Evolutionary conservation across 352 stramenopile species (phyloP).

Genomic region (Nothophytophthora sp.): DNA sequence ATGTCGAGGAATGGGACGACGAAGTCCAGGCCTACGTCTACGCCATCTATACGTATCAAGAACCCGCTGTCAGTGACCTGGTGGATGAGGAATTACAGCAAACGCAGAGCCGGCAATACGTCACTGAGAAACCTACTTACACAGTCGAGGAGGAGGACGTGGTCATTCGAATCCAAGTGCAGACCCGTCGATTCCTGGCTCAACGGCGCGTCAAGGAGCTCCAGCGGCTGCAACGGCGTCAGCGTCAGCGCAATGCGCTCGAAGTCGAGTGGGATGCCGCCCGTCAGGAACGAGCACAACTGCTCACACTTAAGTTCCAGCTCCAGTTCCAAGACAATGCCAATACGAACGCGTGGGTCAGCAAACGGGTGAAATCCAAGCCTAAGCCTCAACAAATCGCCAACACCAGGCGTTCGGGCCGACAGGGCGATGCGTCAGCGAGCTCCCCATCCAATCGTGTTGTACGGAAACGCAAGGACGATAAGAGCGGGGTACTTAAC

Average conservation of each 20-base stretch:
- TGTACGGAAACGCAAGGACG: slow-evolving; percentile 9
- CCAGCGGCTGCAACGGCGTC: slow-evolving; percentile 31
- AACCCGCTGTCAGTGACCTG: not conserved
- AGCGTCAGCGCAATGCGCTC: slow-evolving; percentile 25
- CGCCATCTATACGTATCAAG: slow-evolving; percentile 19
- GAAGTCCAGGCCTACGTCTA: slow-evolving; percentile 43
- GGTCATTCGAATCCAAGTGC: slow-evolving; percentile 40
- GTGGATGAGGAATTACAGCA: slow-evolving; percentile 12
- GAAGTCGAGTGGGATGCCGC: slow-evolving; percentile 46
- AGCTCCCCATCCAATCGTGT: too few relatives aligned
- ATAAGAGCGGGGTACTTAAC: not conserved
- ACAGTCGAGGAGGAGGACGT: slow-evolving; percentile 63
- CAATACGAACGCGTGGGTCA: slow-evolving; percentile 17
- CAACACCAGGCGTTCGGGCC: too few relatives aligned
- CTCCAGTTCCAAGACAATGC: slow-evolving; percentile 19
- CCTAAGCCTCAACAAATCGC: too few relatives aligned
- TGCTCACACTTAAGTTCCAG: slow-evolving; percentile 42
- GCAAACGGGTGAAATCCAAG: slow-evolving; percentile 19
- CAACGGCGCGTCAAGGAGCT: slow-evolving; percentile 27
- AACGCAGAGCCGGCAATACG: slow-evolving; percentile 16
- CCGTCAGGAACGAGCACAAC: slow-evolving; percentile 42
- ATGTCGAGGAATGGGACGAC: slow-evolving; percentile 61
- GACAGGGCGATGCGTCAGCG: too few relatives aligned
- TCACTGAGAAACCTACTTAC: slow-evolving; percentile 53
- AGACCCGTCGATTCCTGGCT: slow-evolving; percentile 42